Base-by-base conservation (phyloP, 176 grass and related monocot species). In the sorghum (Sorghum bicolor) region DNA sequence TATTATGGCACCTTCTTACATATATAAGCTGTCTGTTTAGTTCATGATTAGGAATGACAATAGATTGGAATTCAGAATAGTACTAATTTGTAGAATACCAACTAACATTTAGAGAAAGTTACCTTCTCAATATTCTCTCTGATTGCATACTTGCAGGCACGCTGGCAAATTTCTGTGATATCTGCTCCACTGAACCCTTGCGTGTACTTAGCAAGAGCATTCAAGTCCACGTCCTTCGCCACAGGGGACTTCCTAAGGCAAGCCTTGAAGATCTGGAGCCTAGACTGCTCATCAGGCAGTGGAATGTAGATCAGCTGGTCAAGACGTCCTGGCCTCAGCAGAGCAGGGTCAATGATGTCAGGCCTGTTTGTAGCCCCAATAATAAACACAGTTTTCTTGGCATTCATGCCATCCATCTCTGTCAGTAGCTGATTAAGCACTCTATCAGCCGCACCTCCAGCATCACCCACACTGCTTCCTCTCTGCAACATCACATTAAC, bases 51-150 rank as follows among this genome's bases (percentile, higher is more conserved):
- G 8, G 17, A 22, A 10, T 36, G 16, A 30, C 2, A 2, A 45
- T 72, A 32, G 36, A 16, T 11, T 55, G 22, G 0, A 30, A 3
- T 41, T 26, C 13, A 25, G n/a, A 5, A 61, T 13, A 14, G 12
- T 29, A 29, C 25, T 29, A 16, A 64, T 64, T 64, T 15, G 5
- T 15, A 22, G 31, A 71, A n/a, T 26, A 43, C 2, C 17, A 72
- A 26, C 31, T 47, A 5, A 45, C 5, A 6, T 43, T 15, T 66
- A 15, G 75, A 66, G 34, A 17, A 70, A 39, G 5, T 64, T 85
- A 96, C 93, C 90, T 96, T 96, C 70, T 96, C 93, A 53, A 96
- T 92, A 32, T 96, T 92, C 77, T 96, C 93, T 68, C 93, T 91
- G 9, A 96, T 96, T 5, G 93, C 93, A 67, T 96, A 96, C 75